Evolutionary conservation across 495 filamentous ascomycete genomes (phyloP).

Genomic region (Achaetomiella virescens): DNA sequence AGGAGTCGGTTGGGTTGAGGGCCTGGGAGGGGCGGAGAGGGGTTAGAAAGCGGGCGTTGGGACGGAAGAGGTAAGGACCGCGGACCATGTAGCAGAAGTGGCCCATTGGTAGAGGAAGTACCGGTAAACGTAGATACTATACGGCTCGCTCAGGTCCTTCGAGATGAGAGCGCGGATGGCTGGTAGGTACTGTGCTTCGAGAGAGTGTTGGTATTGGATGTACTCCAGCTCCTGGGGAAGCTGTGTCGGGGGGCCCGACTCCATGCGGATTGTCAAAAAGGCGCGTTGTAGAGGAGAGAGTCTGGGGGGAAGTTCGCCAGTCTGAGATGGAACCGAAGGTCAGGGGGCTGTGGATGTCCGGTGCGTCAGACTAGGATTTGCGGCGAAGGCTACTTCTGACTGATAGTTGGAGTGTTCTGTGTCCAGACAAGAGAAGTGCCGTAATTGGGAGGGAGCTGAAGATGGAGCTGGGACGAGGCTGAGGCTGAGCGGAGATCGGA

Average conservation of each 20-base stretch:
- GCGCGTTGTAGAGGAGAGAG: no score
- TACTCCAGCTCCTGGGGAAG: slow-evolving; percentile 60
- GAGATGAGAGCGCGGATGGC: slow-evolving; percentile 91
- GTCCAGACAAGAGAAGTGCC: no score
- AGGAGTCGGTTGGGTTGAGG: slow-evolving; percentile 49
- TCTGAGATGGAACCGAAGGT: no score
- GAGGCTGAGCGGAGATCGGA: no score
- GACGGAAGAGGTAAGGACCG: neutral
- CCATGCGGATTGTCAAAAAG: slow-evolving; percentile 4
- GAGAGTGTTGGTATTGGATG: slow-evolving; percentile 70
- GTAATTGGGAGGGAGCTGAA: neutral
- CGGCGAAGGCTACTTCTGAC: no score
- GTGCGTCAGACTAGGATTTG: no score
- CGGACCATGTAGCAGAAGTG: slow-evolving; percentile 81
- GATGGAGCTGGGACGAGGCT: neutral
- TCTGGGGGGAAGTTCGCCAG: no score
- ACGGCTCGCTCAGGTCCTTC: slow-evolving; percentile 94
- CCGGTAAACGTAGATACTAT: slow-evolving; percentile 98
- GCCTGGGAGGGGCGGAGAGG: slow-evolving; percentile 43
- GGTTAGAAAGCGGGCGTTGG: slow-evolving; percentile 7
- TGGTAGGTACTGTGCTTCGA: slow-evolving; percentile 76
- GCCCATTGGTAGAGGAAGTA: slow-evolving; percentile 98
- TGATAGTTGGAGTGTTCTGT: no score
- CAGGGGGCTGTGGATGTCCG: no score
- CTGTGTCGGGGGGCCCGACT: slow-evolving; percentile 19